Base-by-base conservation (phyloP, 176 grass and related monocot genomes). In the Juncus inflexus region DNA sequence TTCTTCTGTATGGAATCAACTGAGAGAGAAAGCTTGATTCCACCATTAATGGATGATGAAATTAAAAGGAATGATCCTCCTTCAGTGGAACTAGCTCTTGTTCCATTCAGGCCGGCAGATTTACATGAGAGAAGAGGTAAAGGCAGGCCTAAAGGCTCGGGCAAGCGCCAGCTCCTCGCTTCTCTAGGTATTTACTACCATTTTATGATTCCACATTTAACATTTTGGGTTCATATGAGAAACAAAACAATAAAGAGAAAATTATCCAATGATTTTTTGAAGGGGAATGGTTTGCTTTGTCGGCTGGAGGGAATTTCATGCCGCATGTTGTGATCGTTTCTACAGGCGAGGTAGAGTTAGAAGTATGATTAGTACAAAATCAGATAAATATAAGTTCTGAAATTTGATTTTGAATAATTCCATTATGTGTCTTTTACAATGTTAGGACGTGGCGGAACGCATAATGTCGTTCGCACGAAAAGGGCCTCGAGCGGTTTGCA, bases 391-490 rank as follows among this genome's bases (percentile, higher is more conserved):
- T 9, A 6, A 47, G 6, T 47, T 47, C 43, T 58, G 37, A 54
- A 52, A 42, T 40, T 67, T 66, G 3, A 14, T 57, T 49, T 4
- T 47, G 42, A 10, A n/a, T 52, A 15, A 7, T 50, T 53, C 37
- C 74, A 54, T 64, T 60, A 62, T 75, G 9, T 60, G 58, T 28
- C n/a, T n/a, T 50, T 84, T 74, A 54, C 7, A 5, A 49, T 40
- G 35, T 41, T 52, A 97, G 94, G 88, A 97, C 72, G 94, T 91
- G 51, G 87, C 83, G 9, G 80, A 82, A 0, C 86, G 85, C 49
- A 84, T 97, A 65, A 74, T 97, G 66, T 97, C 94, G 9, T 97
- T 97, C 76, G 88, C 94, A 43, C 84, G 79, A 61, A 97, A 91
- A 64, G 94, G 94, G n/a, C 94, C 88, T 11, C 82, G 85, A 49